phyloP scores from a whole-genome alignment of 2,329 filamentous ascomycete genomes.

The Beauveria asiatica region DNA sequence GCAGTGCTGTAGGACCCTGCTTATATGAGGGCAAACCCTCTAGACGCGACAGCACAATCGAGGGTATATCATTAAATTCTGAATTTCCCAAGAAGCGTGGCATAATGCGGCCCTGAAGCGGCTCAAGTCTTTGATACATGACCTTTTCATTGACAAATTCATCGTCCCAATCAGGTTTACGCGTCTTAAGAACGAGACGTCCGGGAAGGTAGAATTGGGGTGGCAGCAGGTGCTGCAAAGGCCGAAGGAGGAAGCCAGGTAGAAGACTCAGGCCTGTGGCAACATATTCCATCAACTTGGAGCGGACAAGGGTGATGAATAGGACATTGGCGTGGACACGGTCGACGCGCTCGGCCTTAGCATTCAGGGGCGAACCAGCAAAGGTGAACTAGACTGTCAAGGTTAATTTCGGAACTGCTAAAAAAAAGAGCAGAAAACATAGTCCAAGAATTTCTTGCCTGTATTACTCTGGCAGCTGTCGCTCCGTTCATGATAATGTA shows the following conservation, averaged over 20 bases:
- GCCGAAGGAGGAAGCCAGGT: not conserved
- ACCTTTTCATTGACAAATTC: not conserved
- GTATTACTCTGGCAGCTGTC: not conserved
- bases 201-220: not conserved
- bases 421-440: not conserved
- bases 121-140: not conserved
- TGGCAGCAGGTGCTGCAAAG: not conserved
- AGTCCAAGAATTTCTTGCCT: not conserved
- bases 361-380: not conserved
- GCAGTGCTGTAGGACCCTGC: not conserved
- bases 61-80: not conserved
- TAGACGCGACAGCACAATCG: not conserved
- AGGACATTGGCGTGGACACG: not conserved
- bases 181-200: not conserved
- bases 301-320: not conserved
- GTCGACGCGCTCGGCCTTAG: not conserved
- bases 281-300: not conserved
- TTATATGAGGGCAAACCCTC: not conserved
- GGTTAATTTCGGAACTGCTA: not conserved
- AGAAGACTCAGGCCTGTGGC: not conserved
- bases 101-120: not conserved
- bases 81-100: not conserved
- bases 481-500: no score
- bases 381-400: not conserved
- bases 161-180: not conserved